A percentile compares a stretch with the other conserved stretches of the same genome.
These are phyloP conservation scores for Cladosporium sp. DNA, from an alignment of 2,329 filamentous ascomycete genomes.

Conservation along the genomic window DNA sequence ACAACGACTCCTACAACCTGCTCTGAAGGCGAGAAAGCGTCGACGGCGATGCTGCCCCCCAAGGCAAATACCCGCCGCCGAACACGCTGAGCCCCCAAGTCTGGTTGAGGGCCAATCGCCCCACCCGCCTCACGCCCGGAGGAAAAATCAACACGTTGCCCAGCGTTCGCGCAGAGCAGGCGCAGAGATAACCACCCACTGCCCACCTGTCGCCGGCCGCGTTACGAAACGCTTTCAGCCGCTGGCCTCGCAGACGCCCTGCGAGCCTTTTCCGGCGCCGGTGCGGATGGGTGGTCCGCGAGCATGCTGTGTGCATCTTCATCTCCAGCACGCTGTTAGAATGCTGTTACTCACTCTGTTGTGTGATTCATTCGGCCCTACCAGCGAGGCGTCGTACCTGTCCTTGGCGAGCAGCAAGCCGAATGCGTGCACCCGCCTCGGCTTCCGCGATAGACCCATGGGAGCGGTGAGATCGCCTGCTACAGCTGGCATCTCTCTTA, in stretches of 20 bases:
- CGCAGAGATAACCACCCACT: neutral
- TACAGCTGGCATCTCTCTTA: neutral
- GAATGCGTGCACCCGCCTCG: neutral
- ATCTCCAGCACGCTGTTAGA: neutral
- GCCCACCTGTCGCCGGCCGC: neutral
- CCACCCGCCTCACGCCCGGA: neutral
- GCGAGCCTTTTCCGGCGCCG: neutral
- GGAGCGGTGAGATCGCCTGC: neutral
- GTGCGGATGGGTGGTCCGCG: neutral
- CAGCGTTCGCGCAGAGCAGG: neutral
- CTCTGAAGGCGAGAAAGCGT: neutral
- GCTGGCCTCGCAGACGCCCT: neutral
- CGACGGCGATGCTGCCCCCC: neutral
- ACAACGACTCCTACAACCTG: neutral
- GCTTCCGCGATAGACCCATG: slow-evolving; percentile 2
- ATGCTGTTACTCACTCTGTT: neutral
- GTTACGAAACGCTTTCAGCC: slow-evolving; percentile 2
- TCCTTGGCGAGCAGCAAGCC: slow-evolving; percentile 1
- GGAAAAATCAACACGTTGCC: slow-evolving; percentile 4
- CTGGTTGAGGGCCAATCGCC: slow-evolving; percentile 7
- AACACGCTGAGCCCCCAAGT: slow-evolving; percentile 7
- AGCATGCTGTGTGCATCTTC: neutral
- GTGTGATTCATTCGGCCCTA: slow-evolving; percentile 4
- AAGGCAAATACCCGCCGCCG: neutral
- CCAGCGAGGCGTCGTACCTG: neutral